These are phyloP conservation scores for Nissolia schottii DNA, from an alignment of 306 rosid genomes.

Conservation along the genomic window DNA sequence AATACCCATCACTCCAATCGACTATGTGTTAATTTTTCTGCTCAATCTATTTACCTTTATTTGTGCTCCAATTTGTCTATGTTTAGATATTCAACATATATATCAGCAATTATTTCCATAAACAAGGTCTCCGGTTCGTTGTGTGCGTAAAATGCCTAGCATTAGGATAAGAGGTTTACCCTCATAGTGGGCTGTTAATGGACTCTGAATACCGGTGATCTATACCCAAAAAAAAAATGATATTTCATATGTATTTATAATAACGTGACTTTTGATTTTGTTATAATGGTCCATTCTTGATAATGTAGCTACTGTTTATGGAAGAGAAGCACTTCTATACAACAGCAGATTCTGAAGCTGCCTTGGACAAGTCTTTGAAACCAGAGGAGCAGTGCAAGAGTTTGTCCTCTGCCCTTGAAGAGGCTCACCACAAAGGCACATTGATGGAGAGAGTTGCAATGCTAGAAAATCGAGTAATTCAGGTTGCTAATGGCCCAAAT, in stretches of 20 bases:
- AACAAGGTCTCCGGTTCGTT: too few species aligned
- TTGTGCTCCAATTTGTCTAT: background rate
- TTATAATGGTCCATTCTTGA: background rate
- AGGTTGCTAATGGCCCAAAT: slow-evolving; percentile 7
- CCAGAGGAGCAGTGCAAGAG: slow-evolving; percentile 19
- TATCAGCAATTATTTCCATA: too few species aligned
- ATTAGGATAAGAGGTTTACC: too few species aligned
- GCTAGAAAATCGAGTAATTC: slow-evolving; percentile 36
- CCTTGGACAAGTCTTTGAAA: background rate
- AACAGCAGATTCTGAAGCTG: background rate
- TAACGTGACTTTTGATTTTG: background rate
- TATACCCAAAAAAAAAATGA: too few species aligned
- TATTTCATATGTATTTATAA: too few species aligned
- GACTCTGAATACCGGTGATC: too few species aligned
- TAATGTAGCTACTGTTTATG: slow-evolving; percentile 30
- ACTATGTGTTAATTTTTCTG: too few species aligned
- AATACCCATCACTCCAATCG: too few species aligned
- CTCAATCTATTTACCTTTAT: background rate
- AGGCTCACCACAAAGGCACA: slow-evolving; percentile 38
- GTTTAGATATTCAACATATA: too few species aligned
- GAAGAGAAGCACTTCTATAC: slow-evolving; percentile 29
- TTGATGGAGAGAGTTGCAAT: slow-evolving; percentile 31
- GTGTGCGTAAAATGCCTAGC: too few species aligned
- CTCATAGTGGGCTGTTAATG: too few species aligned
- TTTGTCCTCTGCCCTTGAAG: slow-evolving; percentile 36